Evolutionary conservation across 2,329 filamentous ascomycete species (phyloP).

Genomic region (Ceratocystis harringtonii): DNA sequence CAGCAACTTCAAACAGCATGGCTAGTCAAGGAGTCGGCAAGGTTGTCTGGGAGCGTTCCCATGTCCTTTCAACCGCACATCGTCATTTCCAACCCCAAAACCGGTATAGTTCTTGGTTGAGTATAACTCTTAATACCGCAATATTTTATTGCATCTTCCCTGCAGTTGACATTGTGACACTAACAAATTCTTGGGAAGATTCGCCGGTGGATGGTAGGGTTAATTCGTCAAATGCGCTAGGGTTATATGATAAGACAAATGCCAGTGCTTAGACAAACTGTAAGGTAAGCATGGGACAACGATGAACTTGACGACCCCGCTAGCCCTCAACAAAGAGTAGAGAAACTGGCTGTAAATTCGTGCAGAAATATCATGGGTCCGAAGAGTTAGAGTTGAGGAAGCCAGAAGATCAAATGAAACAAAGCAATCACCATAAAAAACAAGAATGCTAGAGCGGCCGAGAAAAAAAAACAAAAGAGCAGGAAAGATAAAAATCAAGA

Average conservation of each 20-base stretch:
- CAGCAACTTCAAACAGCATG: background rate
- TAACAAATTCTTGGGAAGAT: background rate
- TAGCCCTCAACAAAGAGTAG: background rate
- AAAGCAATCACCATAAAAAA: background rate
- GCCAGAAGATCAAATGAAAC: background rate
- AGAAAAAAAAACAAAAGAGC: background rate
- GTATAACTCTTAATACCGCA: too few relatives aligned
- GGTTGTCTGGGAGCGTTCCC: background rate
- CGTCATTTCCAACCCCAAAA: background rate
- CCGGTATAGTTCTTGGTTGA: background rate
- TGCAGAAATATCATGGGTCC: background rate
- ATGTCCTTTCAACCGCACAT: background rate
- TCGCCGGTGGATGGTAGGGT: background rate
- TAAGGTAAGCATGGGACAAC: background rate
- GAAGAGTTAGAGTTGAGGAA: background rate
- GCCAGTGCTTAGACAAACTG: background rate
- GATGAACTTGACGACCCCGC: too few relatives aligned
- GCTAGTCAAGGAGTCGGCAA: background rate
- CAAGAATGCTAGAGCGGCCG: constrained; percentile 1
- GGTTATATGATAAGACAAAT: background rate
- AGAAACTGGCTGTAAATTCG: background rate
- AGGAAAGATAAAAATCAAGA: background rate
- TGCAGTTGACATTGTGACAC: background rate
- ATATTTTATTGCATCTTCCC: too few relatives aligned
- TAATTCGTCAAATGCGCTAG: background rate